Percentiles rank a stretch among this genome's conserved stretches.
Conservation (phyloP, 2,329 filamentous ascomycete species). For the Purpureocillium lavendulum region DNA sequence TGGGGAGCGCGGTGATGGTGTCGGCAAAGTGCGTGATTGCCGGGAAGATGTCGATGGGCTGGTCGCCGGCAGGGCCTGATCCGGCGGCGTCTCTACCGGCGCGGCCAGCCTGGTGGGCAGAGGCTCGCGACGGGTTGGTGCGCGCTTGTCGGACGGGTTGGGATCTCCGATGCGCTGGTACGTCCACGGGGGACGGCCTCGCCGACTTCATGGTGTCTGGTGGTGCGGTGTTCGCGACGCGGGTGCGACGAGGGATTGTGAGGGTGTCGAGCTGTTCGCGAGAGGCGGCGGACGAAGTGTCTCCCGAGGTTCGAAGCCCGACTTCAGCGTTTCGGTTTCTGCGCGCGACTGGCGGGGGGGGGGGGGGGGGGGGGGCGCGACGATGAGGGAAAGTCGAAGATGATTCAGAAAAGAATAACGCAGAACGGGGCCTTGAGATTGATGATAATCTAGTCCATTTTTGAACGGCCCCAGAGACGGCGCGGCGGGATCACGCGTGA, state of each 20-base stretch:
- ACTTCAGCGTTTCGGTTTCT: too few relatives aligned
- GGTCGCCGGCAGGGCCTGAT: conserved; percentile 37
- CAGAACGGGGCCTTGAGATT: not conserved
- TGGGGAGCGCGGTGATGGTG: conserved; percentile 82
- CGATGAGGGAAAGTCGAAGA: not conserved
- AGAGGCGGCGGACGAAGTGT: too few relatives aligned
- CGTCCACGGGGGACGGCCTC: conserved; percentile 34
- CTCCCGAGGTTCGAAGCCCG: too few relatives aligned
- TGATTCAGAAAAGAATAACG: not conserved
- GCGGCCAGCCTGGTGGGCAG: conserved; percentile 37
- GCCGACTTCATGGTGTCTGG: conserved; percentile 43
- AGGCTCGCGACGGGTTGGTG: conserved; percentile 52
- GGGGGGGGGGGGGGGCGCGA: not conserved
- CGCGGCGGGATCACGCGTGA: not conserved
- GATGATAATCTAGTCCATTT: not conserved
- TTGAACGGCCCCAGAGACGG: not conserved
- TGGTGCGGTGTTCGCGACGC: not conserved
- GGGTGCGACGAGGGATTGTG: conserved; percentile 17
- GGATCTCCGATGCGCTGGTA: conserved; percentile 46
- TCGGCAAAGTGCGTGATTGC: conserved; percentile 75
- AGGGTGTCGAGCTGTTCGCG: conserved; percentile 12
- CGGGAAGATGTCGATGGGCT: conserved; percentile 59
- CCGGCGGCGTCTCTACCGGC: conserved; percentile 36
- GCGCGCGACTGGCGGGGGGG: not conserved
- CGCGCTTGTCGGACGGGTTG: conserved; percentile 59